Conservation (phyloP, 306 rosid genomes). For the Fragaria vesca region DNA sequence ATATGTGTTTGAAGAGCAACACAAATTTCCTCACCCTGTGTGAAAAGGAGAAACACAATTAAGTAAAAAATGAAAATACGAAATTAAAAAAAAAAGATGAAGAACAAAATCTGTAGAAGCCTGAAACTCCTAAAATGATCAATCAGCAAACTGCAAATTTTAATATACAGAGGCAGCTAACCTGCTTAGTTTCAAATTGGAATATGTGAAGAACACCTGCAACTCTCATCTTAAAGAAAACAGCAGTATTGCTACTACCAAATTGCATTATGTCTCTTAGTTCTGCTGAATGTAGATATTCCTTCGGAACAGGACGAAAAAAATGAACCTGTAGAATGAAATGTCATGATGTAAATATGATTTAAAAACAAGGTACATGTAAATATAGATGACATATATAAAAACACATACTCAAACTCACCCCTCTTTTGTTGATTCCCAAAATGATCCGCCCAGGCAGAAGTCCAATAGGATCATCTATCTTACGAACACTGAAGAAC, state of each 20-base stretch:
- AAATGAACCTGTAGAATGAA: constrained; percentile 66
- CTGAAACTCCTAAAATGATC: constrained; percentile 1
- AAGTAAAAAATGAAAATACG: background rate
- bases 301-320: constrained; percentile 96
- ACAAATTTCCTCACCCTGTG: constrained; percentile 96
- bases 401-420: constrained; percentile 27
- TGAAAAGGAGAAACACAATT: constrained; percentile 20
- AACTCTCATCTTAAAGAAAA: constrained; percentile 95
- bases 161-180: constrained; percentile 21
- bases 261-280: constrained; percentile 97
- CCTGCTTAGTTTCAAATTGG: constrained; percentile 97
- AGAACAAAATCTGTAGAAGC: background rate
- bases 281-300: constrained; percentile 92
- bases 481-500: constrained; percentile 86
- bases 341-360: background rate
- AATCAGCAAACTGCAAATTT: background rate
- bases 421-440: constrained; percentile 98
- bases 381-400: background rate
- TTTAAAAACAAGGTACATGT: background rate
- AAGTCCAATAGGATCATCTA: constrained; percentile 96
- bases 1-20: constrained; percentile 95
- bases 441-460: constrained; percentile 86
- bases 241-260: constrained; percentile 96
- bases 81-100: no score
- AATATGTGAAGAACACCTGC: constrained; percentile 97